phyloP scores from a whole-genome alignment of 768 basidiomycete species.

The Coprinopsis sp. region DNA sequence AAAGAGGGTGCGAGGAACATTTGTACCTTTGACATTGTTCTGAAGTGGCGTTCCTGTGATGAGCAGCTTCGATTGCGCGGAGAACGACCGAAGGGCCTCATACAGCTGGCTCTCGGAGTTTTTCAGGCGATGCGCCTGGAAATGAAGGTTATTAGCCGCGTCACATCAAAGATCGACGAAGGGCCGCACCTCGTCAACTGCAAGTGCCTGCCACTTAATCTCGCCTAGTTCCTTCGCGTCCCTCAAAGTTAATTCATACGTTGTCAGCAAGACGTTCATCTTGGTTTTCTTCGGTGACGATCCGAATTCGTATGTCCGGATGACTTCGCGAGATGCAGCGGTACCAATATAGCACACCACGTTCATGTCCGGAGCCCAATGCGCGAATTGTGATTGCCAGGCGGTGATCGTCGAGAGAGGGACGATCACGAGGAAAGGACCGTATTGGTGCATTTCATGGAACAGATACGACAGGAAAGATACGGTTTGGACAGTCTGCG shows the following conservation, averaged over 20 bases:
- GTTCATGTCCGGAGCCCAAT: constrained; percentile 96
- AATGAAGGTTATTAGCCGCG: constrained; percentile 13
- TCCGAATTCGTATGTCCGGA: constrained; percentile 90
- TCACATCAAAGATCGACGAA: constrained; percentile 2
- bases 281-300: constrained; percentile 82
- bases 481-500: constrained; percentile 91
- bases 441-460: constrained; percentile 88
- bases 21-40: constrained; percentile 94
- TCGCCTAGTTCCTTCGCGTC: constrained; percentile 84
- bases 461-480: constrained; percentile 92
- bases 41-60: constrained; percentile 98
- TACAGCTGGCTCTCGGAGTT: constrained; percentile 97
- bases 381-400: constrained; percentile 92
- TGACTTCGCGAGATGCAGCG: constrained; percentile 81
- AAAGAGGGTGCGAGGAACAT: constrained; percentile 9
- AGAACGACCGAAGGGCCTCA: constrained; percentile 87
- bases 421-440: constrained; percentile 96
- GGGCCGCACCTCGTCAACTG: constrained; percentile 81
- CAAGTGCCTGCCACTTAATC: constrained; percentile 96
- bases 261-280: constrained; percentile 96
- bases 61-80: constrained; percentile 86
- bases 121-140: constrained; percentile 92
- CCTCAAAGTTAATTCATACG: constrained; percentile 92
- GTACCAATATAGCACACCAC: constrained; percentile 96
- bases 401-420: constrained; percentile 97